Conservation (phyloP, 305 asterid species). For the Andrographis paniculata region DNA sequence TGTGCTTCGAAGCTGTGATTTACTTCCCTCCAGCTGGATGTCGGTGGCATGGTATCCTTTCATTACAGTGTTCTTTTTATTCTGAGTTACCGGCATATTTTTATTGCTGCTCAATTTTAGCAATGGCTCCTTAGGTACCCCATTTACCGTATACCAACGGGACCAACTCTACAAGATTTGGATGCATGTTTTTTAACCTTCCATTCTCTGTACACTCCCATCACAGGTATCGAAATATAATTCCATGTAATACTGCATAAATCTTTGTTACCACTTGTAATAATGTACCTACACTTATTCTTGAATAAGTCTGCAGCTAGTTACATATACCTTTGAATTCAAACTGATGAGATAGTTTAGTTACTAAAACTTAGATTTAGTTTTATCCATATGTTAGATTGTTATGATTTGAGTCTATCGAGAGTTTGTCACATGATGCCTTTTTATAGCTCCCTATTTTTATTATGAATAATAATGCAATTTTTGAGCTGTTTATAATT, state of each 20-base stretch:
- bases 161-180: slow-evolving; percentile 54
- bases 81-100: neutral
- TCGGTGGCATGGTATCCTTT: slow-evolving; percentile 51
- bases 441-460: too few relatives aligned
- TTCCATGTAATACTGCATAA: neutral
- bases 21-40: slow-evolving; percentile 54
- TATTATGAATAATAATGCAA: too few relatives aligned
- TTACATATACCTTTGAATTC: too few relatives aligned
- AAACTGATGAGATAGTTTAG: too few relatives aligned
- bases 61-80: neutral
- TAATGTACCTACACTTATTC: too few relatives aligned
- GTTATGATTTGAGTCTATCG: too few relatives aligned
- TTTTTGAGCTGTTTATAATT: too few relatives aligned
- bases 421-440: too few relatives aligned
- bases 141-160: slow-evolving; percentile 60
- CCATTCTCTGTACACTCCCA: slow-evolving; percentile 56
- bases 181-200: slow-evolving; percentile 63
- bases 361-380: too few relatives aligned
- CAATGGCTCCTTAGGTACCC: slow-evolving; percentile 42
- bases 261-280: too few relatives aligned
- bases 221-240: slow-evolving; percentile 39
- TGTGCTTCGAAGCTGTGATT: slow-evolving; percentile 49
- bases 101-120: neutral
- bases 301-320: too few relatives aligned
- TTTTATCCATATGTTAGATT: too few relatives aligned